These are phyloP conservation scores for Heritiera fomes DNA, from an alignment of 345 rosid genomes.

Conservation along the genomic window DNA sequence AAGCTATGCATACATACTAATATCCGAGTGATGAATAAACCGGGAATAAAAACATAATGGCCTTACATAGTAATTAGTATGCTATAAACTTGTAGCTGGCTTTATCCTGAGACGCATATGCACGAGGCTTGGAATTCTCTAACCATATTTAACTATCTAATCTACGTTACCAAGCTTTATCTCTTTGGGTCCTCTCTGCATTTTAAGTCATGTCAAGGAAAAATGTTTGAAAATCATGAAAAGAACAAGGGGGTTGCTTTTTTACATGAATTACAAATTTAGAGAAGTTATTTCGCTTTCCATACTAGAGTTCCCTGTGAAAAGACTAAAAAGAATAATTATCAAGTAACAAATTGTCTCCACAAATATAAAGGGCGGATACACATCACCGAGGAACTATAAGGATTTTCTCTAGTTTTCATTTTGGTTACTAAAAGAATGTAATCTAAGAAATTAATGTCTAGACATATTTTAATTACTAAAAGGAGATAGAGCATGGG, in stretches of 20 bases:
- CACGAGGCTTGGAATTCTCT: neutral
- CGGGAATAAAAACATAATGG: neutral
- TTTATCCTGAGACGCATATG: neutral
- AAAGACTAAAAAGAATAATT: neutral
- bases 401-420: neutral
- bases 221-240: neutral
- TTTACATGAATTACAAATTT: neutral
- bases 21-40: neutral
- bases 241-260: neutral
- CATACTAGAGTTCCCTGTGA: neutral
- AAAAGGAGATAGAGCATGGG: neutral
- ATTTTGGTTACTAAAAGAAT: neutral
- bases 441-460: conserved; percentile 4
- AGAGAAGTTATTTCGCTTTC: neutral
- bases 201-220: neutral
- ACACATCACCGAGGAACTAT: neutral
- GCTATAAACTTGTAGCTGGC: neutral
- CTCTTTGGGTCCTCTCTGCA: neutral
- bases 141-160: neutral
- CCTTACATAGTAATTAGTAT: neutral
- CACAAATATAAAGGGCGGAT: neutral
- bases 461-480: neutral
- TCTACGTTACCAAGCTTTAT: conserved; percentile 13
- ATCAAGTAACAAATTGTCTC: neutral
- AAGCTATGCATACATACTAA: neutral